These are phyloP conservation scores for Decorospora gaudefroyi DNA, from an alignment of 2,329 filamentous ascomycete genomes.

Conservation along the genomic window DNA sequence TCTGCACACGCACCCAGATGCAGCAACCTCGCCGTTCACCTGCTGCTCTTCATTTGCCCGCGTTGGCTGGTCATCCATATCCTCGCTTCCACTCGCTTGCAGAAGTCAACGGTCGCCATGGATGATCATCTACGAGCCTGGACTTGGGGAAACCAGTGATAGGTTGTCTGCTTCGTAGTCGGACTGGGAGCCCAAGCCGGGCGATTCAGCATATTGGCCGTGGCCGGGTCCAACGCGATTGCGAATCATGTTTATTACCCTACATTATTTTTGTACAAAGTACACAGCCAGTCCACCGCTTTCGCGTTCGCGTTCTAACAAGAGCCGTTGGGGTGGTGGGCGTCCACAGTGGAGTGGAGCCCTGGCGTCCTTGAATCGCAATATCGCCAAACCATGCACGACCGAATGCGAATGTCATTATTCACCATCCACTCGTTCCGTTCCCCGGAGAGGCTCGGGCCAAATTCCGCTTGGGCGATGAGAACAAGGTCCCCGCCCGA, in stretches of 20 bases:
- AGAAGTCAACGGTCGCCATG: slow-evolving; percentile 31
- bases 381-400: slow-evolving; percentile 14
- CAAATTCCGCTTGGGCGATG: slow-evolving; percentile 12
- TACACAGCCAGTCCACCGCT: slow-evolving; percentile 16
- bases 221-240: slow-evolving; percentile 12
- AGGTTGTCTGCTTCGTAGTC: neutral
- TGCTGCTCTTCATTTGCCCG: slow-evolving; percentile 15
- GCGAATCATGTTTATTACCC: too few species aligned
- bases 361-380: slow-evolving; percentile 8
- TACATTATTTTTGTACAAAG: too few species aligned
- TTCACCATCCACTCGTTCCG: slow-evolving; percentile 5
- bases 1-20: slow-evolving; percentile 23
- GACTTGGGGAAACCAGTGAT: slow-evolving; percentile 5
- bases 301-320: slow-evolving; percentile 23
- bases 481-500: neutral
- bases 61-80: slow-evolving; percentile 9
- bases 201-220: slow-evolving; percentile 18
- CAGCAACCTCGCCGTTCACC: slow-evolving; percentile 34
- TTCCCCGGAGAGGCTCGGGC: slow-evolving; percentile 11
- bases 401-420: slow-evolving; percentile 13
- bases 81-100: slow-evolving; percentile 23
- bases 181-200: slow-evolving; percentile 3
- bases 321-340: slow-evolving; percentile 9
- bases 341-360: slow-evolving; percentile 6
- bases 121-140: slow-evolving; percentile 23